Evolutionary conservation across 305 asterid genomes (phyloP).

Genomic region (Fraxinus velutina): DNA sequence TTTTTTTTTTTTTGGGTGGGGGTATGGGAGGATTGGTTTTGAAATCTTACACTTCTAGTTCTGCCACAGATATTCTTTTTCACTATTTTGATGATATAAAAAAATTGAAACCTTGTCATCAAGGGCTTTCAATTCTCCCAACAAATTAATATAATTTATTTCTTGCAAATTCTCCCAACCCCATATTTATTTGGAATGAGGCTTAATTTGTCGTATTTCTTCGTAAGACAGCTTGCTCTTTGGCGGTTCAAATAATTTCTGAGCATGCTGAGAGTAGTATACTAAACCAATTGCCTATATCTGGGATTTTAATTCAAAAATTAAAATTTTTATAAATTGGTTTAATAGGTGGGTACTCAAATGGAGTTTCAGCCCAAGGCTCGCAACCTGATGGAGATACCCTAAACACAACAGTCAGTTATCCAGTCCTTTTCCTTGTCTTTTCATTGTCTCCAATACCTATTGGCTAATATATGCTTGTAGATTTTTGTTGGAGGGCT

Average conservation of each 20-base stretch:
- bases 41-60: background rate
- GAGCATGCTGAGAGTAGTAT: background rate
- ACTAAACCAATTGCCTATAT: conserved; percentile 2
- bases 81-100: background rate
- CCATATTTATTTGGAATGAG: background rate
- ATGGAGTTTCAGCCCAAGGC: conserved; percentile 41
- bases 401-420: conserved; percentile 50
- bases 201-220: background rate
- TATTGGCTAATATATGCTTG: conserved; percentile 24
- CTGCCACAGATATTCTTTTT: background rate
- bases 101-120: background rate
- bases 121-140: background rate
- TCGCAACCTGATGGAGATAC: conserved; percentile 45
- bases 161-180: background rate
- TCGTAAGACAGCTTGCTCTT: background rate
- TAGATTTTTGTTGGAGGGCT: conserved; percentile 99
- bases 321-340: conserved; percentile 19
- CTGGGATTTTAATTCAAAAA: background rate
- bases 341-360: conserved; percentile 66
- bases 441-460: background rate
- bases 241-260: background rate
- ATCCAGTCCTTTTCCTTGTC: conserved; percentile 15
- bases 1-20: too few relatives aligned
- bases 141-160: background rate
- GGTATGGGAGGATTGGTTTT: background rate